phyloP scores from a whole-genome alignment of 2,329 filamentous ascomycete species.

The Sarocladium strictum region DNA sequence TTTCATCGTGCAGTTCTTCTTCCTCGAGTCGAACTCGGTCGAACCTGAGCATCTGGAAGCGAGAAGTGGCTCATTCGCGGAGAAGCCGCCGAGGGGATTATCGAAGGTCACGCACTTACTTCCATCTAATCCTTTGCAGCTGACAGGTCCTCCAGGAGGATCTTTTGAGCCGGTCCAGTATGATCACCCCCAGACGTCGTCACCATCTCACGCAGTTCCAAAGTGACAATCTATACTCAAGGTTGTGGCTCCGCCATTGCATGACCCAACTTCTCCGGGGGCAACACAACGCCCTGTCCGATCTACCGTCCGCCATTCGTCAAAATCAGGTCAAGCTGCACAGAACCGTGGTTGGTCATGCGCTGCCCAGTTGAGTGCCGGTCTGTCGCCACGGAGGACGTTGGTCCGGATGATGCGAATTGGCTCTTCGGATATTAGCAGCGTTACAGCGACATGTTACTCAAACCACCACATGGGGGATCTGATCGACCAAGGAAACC shows the following conservation, averaged over 20 bases:
- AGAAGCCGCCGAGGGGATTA: background rate
- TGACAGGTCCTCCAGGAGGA: background rate
- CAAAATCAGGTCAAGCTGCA: background rate
- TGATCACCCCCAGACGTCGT: background rate
- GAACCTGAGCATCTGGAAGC: too few relatives aligned
- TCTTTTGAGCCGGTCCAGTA: background rate
- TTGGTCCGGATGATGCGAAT: background rate
- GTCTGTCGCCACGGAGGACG: background rate
- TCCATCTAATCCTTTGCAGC: background rate
- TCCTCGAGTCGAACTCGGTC: too few relatives aligned
- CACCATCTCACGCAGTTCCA: background rate
- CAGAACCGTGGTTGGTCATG: background rate
- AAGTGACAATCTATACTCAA: background rate
- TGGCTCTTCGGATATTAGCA: background rate
- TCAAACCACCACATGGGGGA: background rate
- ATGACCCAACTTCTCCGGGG: background rate
- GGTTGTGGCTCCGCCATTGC: background rate
- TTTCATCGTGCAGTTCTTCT: too few relatives aligned
- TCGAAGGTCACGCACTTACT: background rate
- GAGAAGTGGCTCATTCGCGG: background rate
- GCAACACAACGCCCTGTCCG: background rate
- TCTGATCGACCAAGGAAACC: background rate
- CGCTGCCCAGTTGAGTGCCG: background rate
- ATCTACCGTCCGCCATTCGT: background rate
- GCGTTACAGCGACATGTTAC: conserved; percentile 3